These are phyloP conservation scores for Agrostemma githago DNA, from an alignment of 148 eudicot species.

Conservation along the genomic window DNA sequence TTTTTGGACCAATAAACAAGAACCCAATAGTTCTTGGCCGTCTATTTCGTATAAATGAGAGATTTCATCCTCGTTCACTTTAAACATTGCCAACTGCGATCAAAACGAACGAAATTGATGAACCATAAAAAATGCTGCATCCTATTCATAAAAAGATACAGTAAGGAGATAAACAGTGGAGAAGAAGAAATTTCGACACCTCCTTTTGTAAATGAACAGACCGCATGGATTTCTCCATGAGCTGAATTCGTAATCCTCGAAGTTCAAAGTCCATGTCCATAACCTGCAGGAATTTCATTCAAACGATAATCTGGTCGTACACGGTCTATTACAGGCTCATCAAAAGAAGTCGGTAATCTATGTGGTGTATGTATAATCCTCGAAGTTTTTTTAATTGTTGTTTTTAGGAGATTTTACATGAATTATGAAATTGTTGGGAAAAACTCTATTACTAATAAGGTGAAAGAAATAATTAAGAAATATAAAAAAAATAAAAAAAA, in stretches of 20 bases:
- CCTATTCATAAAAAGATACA: too few species aligned
- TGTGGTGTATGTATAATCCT: neutral
- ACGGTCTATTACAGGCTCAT: neutral
- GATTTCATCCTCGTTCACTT: constrained; percentile 43
- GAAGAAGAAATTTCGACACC: too few species aligned
- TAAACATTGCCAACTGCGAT: constrained; percentile 66
- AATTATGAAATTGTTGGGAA: too few species aligned
- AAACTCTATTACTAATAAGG: too few species aligned
- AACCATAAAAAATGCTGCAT: too few species aligned
- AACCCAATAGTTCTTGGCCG: constrained; percentile 83
- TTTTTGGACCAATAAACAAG: constrained; percentile 56
- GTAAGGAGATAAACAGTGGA: too few species aligned
- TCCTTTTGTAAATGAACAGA: constrained; percentile 85
- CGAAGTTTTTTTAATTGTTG: too few species aligned
- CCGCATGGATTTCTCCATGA: constrained; percentile 82
- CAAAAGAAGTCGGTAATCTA: neutral
- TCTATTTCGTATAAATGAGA: constrained; percentile 59
- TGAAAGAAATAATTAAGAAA: neutral
- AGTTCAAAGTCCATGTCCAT: constrained; percentile 99
- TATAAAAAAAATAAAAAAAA: too few species aligned
- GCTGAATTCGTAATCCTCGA: constrained; percentile 81
- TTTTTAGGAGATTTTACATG: too few species aligned
- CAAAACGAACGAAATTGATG: constrained; percentile 8
- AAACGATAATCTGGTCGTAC: neutral
- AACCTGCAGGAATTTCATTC: constrained; percentile 47